Evolutionary conservation across 306 rosid genomes (phyloP).

Genomic region (Prunus fruticosa): DNA sequence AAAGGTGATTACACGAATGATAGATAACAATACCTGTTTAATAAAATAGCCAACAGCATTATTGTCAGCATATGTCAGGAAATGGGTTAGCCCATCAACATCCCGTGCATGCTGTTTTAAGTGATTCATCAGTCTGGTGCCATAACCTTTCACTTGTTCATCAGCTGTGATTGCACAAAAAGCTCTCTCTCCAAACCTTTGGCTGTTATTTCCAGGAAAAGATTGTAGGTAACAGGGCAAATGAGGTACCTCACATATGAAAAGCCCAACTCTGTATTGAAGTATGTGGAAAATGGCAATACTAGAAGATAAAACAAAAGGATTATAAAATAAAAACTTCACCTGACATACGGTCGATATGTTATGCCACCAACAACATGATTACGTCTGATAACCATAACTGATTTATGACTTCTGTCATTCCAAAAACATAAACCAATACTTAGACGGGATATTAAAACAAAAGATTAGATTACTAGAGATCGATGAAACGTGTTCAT

Average conservation of each 20-base stretch:
- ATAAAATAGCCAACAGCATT: conserved; percentile 98
- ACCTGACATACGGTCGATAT: conserved; percentile 93
- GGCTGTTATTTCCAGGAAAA: conserved; percentile 48
- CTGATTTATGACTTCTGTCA: conserved; percentile 91
- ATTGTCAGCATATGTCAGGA: conserved; percentile 96
- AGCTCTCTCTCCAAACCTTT: conserved; percentile 92
- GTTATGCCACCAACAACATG: conserved; percentile 96
- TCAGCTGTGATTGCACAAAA: conserved; percentile 95
- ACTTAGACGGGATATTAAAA: not conserved
- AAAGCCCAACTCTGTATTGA: not conserved
- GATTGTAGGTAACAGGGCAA: conserved; percentile 12
- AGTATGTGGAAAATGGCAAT: not conserved
- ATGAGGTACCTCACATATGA: not conserved
- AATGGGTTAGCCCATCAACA: conserved; percentile 90
- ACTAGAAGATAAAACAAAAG: not conserved
- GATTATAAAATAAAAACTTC: conserved; percentile 16
- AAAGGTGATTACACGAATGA: not conserved
- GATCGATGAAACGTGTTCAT: not conserved
- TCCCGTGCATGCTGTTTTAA: conserved; percentile 91
- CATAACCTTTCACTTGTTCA: conserved; percentile 98
- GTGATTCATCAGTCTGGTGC: conserved; percentile 97
- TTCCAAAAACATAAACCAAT: conserved; percentile 25
- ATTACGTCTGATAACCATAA: conserved; percentile 84
- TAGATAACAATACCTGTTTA: conserved; percentile 71
- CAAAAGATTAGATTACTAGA: not conserved